phyloP scores from a whole-genome alignment of 2,329 filamentous ascomycete genomes.

The Cytospora piceicola region DNA sequence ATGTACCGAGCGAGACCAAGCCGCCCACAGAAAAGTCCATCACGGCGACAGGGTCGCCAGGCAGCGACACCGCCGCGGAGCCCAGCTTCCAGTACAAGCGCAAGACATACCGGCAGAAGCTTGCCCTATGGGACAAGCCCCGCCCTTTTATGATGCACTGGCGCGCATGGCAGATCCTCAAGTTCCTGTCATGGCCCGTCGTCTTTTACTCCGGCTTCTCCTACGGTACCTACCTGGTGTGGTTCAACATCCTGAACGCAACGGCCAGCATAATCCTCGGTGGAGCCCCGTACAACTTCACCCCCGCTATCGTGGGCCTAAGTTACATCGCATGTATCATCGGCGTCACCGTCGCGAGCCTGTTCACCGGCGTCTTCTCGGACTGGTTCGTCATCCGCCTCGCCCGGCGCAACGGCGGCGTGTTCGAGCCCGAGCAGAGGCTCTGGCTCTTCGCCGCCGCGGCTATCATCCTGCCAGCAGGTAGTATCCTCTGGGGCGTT shows the following conservation, averaged over 20 bases:
- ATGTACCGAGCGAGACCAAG: constrained; percentile 7
- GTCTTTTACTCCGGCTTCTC: constrained; percentile 45
- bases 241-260: constrained; percentile 43
- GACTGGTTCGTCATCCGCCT: constrained; percentile 40
- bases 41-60: neutral
- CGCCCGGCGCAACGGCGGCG: constrained; percentile 39
- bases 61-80: constrained; percentile 3
- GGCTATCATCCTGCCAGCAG: constrained; percentile 47
- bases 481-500: constrained; percentile 54
- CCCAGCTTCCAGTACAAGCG: constrained; percentile 33
- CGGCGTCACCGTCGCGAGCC: constrained; percentile 34
- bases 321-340: constrained; percentile 37
- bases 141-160: constrained; percentile 47
- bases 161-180: constrained; percentile 41
- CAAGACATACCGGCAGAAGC: constrained; percentile 45
- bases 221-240: constrained; percentile 41
- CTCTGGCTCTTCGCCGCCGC: constrained; percentile 41
- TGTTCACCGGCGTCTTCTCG: constrained; percentile 39
- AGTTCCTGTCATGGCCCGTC: constrained; percentile 46
- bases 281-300: constrained; percentile 39
- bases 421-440: constrained; percentile 40
- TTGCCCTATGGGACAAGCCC: constrained; percentile 35
- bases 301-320: constrained; percentile 37
- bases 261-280: constrained; percentile 42
- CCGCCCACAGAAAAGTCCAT: constrained; percentile 10